Evolutionary conservation across 306 rosid species (phyloP), one percentile per base, ranked within the genome.

Genomic region (Luffa acutangula): DNA sequence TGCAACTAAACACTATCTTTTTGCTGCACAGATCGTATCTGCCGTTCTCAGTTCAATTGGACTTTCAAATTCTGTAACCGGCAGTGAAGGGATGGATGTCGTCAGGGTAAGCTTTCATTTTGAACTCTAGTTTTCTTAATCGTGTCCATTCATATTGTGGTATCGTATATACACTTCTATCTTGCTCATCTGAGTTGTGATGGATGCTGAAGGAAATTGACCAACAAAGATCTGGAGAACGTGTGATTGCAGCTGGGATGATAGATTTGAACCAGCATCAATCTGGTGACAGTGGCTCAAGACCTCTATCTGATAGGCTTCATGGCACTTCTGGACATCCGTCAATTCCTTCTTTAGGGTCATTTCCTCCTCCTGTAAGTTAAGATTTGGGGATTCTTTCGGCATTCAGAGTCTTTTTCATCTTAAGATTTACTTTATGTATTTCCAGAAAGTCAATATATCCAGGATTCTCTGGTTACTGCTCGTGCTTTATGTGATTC

Each of bases 21-120:
- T 80, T 18, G 21, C 81, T 53, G 12, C 57, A 75, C 91, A 96
- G 99, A 86, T 93, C 57, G 81, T 96, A 76, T 93, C 97, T 72
- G 93, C 98, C 57, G 90, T 96, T 86, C 91, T 96, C 25, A 91
- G 97, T 77, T 96, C 99, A 79, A 82, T 96, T 13, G 97, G 97
- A 82, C 82, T 93, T 84, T 82, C 93, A 81, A 88, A 80, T 77
- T 80, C 85, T 76, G 83, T 84, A 58, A 86, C 87, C 85, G 91
- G 91, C 58, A 64, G 83, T 84, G 96, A 90, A 80, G 98, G 92
- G 84, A 78, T 84, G 77, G 90, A 90, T 69, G 87, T 85, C 86
- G 87, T 85, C 87, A 91, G 93, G 97, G 98, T 93, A 90, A 85
- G 74, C n/a, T 34, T 21, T 60, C 33, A 43, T 59, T 76, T 42